Evolutionary conservation across 352 stramenopile genomes (phyloP).

Genomic region (Phytophthora europaea): DNA sequence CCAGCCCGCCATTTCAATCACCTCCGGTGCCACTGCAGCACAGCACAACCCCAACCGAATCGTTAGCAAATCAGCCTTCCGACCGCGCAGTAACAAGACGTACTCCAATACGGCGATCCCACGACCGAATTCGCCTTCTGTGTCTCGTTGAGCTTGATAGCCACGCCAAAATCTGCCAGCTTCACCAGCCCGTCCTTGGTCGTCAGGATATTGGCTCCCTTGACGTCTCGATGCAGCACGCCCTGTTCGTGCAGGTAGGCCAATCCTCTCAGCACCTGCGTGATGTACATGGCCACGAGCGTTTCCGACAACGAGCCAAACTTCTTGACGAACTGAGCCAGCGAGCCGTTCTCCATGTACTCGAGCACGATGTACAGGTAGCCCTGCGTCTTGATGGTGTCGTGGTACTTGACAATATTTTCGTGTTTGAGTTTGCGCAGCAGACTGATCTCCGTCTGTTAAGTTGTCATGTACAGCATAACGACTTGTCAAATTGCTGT

Average conservation of each 20-base stretch:
- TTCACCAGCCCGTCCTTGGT: conserved; percentile 94
- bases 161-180: conserved; percentile 94
- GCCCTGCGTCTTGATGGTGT: conserved; percentile 92
- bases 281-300: conserved; percentile 93
- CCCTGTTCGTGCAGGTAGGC: conserved; percentile 93
- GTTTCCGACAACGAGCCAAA: conserved; percentile 94
- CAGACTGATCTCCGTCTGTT: conserved; percentile 91
- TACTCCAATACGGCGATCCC: conserved; percentile 96
- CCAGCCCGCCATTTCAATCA: conserved; percentile 96
- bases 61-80: not conserved
- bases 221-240: conserved; percentile 94
- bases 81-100: not conserved
- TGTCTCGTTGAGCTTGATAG: conserved; percentile 89
- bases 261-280: conserved; percentile 92
- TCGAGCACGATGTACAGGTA: conserved; percentile 90
- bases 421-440: conserved; percentile 94
- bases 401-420: conserved; percentile 97
- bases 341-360: conserved; percentile 96
- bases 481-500: not conserved
- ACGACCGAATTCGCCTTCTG: conserved; percentile 93
- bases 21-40: conserved; percentile 93
- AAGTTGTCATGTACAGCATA: not conserved
- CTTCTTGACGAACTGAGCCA: conserved; percentile 94
- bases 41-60: not conserved
- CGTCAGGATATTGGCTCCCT: conserved; percentile 95